Percentiles rank a stretch among this genome's conserved stretches.
Evolutionary conservation across 345 rosid genomes (phyloP).

Genomic region (Hypericum androsaemum): DNA sequence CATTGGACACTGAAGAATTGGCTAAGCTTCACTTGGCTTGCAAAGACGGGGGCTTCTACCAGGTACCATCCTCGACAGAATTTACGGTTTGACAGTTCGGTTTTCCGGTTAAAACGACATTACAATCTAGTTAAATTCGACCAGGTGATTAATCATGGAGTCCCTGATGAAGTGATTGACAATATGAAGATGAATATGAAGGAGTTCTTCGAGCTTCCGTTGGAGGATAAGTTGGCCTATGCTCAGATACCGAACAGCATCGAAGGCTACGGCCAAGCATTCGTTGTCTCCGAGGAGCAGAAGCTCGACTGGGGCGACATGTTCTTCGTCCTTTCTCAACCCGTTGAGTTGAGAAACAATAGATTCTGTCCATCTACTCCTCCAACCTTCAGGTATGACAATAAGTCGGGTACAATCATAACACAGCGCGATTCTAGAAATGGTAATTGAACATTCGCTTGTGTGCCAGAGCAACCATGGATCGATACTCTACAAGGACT

Average conservation of each 20-base stretch:
- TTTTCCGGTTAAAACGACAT: background rate
- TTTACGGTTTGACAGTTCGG: background rate
- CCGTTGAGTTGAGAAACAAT: constrained; percentile 16
- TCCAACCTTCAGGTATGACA: constrained; percentile 24
- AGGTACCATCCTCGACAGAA: constrained; percentile 20
- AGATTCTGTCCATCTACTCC: constrained; percentile 34
- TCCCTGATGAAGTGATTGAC: constrained; percentile 19
- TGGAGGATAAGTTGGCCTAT: constrained; percentile 29
- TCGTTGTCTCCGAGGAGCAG: constrained; percentile 34
- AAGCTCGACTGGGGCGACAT: constrained; percentile 51
- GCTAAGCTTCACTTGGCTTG: constrained; percentile 42
- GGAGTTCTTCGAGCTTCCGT: constrained; percentile 32
- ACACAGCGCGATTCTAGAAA: no score
- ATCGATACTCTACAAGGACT: constrained; percentile 24
- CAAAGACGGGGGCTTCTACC: constrained; percentile 52
- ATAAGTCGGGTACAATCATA: no score
- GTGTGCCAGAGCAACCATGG: constrained; percentile 20
- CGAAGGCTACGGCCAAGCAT: constrained; percentile 53
- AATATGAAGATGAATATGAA: constrained; percentile 28
- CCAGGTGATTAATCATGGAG: constrained; percentile 37
- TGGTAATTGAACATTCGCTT: background rate
- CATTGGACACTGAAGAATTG: constrained; percentile 24
- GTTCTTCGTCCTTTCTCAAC: constrained; percentile 30
- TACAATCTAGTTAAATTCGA: background rate
- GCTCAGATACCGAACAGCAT: constrained; percentile 27